Conservation (phyloP, 2,329 filamentous ascomycete genomes). For the Aspergillus sp. region DNA sequence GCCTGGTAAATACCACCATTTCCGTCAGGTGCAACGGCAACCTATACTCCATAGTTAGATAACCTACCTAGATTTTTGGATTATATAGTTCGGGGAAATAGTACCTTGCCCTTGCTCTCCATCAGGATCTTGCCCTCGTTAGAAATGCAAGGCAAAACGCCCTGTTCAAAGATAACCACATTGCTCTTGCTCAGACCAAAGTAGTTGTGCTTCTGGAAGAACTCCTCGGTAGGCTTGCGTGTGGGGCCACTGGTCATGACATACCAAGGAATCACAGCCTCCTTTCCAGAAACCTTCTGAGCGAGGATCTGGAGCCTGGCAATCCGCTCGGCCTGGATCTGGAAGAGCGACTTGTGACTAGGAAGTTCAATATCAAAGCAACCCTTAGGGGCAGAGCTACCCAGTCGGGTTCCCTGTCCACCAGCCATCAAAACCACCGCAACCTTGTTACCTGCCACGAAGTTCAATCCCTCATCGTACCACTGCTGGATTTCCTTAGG, state of each 20-base stretch:
- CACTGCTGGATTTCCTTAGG: conserved; percentile 73
- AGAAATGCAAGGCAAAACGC: conserved; percentile 91
- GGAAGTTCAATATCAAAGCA: conserved; percentile 96
- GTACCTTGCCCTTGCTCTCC: conserved; percentile 76
- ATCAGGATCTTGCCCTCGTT: conserved; percentile 97
- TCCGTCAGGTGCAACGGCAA: conserved; percentile 92
- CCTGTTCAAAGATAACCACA: conserved; percentile 92
- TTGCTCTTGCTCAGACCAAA: conserved; percentile 85
- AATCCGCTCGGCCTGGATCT: conserved; percentile 95
- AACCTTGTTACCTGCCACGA: conserved; percentile 65
- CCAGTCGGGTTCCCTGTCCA: conserved; percentile 89
- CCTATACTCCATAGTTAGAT: conserved; percentile 34
- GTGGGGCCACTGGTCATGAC: conserved; percentile 99
- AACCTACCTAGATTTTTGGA: not conserved
- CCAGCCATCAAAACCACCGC: conserved; percentile 95
- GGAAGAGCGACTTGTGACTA: conserved; percentile 90
- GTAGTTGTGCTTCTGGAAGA: conserved; percentile 84
- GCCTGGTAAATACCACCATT: conserved; percentile 97
- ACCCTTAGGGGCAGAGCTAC: conserved; percentile 92
- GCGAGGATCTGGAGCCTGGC: conserved; percentile 78
- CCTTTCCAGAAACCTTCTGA: conserved; percentile 59
- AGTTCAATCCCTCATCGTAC: conserved; percentile 67
- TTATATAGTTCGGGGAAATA: conserved; percentile 4
- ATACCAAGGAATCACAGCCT: conserved; percentile 85
- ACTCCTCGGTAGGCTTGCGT: conserved; percentile 82